These are phyloP conservation scores for Microdochium paspali DNA, from an alignment of 2,329 filamentous ascomycete species.

Conservation along the genomic window DNA sequence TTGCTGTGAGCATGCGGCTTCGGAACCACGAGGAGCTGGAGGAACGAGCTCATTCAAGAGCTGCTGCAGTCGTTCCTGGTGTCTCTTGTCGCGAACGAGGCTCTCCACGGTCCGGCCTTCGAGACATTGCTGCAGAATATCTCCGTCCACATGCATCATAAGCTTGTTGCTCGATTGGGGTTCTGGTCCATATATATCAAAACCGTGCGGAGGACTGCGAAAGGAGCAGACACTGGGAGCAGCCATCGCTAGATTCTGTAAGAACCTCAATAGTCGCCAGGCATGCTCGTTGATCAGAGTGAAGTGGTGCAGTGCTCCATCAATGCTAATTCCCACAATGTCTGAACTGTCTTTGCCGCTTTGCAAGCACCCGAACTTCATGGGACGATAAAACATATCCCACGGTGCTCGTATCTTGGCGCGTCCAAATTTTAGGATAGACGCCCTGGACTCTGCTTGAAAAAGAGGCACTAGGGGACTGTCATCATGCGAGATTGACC, in stretches of 20 bases:
- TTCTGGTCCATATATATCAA: conserved; percentile 20
- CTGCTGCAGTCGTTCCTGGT: neutral
- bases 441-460: conserved; percentile 43
- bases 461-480: conserved; percentile 39
- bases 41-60: neutral
- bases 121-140: conserved; percentile 49
- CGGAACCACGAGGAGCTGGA: neutral
- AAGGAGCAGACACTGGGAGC: conserved; percentile 41
- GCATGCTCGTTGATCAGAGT: conserved; percentile 51
- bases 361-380: conserved; percentile 31
- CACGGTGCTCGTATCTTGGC: conserved; percentile 44
- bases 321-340: conserved; percentile 56
- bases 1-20: neutral
- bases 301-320: conserved; percentile 64
- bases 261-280: conserved; percentile 60
- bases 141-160: conserved; percentile 58
- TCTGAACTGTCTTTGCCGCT: conserved; percentile 36
- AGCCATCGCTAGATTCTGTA: conserved; percentile 58
- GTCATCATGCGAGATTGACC: conserved; percentile 34
- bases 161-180: conserved; percentile 28
- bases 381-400: conserved; percentile 23
- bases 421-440: conserved; percentile 45
- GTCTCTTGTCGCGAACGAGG: conserved; percentile 18
- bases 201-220: conserved; percentile 13
- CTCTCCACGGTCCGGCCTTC: conserved; percentile 33